Evolutionary conservation across 768 basidiomycete genomes (phyloP), one percentile per base, ranked within the genome.

Genomic region (Tulasnella sp.): DNA sequence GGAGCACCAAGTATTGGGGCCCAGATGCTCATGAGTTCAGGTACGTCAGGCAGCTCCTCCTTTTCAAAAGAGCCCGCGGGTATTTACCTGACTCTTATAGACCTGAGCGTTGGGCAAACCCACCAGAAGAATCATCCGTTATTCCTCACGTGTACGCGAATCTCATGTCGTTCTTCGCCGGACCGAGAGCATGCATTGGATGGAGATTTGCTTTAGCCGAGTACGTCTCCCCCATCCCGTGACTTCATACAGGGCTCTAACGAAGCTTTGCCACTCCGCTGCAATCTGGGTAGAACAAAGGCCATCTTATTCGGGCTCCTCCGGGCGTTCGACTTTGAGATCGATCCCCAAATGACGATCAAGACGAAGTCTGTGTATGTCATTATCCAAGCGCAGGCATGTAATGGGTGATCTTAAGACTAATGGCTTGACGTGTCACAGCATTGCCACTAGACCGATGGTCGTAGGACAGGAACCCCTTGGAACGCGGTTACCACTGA

Each of bases 1-100:
- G 67, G 25, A 54, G 72, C n/a, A 49, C 74, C 19, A 71, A 36
- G 36, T 54, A 80, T 31, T 81, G 78, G 72, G 80, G 80, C 1
- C 39, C 38, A 6, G 79, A 81, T 45, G 77, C 79, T 3, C 45
- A 67, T 29, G 75, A 78, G 58, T 81, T 64, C 29, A 64, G 31
- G 58, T 64, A 64, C 8, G 54, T 58, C 54, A 11, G 11, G n/a
- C 42, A 19, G 15, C 42, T n/a, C n/a, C 54, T 58, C 3, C 22
- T 11, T 58, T 29, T 29, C 29, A 29, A 58, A n/a, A 1, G 54
- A 58, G 54, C 29, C 22, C 22, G 5, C 3, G 17, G 29, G 22
- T 22, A 22, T 22, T 8, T 25, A 58, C 11, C 1, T n/a, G 11
- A 6, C 25, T 58, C 22, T 14, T 14, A 17, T 76, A 76, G 75